phyloP scores from a whole-genome alignment of 2,329 filamentous ascomycete species.

The Davidsoniella eucalypti region DNA sequence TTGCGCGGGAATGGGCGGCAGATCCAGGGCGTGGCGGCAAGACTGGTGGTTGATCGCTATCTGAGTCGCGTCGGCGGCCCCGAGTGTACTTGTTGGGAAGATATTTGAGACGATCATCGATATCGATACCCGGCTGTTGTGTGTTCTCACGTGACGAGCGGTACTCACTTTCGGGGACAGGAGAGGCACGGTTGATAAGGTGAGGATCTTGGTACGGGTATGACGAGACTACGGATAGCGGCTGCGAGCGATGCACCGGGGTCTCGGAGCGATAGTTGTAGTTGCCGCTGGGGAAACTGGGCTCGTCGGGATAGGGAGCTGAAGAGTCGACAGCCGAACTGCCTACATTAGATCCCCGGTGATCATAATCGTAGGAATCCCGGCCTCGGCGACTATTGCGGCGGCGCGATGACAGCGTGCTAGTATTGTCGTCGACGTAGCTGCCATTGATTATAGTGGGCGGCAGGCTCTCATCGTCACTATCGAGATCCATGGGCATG shows the following conservation, averaged over 20 bases:
- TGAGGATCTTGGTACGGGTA: background rate
- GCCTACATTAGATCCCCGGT: too few relatives aligned
- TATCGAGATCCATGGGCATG: constrained; percentile 9
- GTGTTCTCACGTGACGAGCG: background rate
- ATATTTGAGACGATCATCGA: constrained; percentile 26
- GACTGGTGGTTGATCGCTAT: background rate
- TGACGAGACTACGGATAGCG: too few relatives aligned
- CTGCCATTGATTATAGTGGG: constrained; percentile 7
- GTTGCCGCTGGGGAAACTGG: constrained; percentile 1
- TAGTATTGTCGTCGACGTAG: constrained; percentile 7
- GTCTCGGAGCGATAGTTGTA: background rate
- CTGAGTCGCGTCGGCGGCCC: background rate
- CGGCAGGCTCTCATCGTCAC: constrained; percentile 9
- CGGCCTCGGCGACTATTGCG: background rate
- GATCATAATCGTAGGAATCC: too few relatives aligned
- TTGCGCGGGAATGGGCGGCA: constrained; percentile 1
- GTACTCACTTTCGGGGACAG: constrained; percentile 2
- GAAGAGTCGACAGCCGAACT: background rate
- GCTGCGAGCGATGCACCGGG: too few relatives aligned
- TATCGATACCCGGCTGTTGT: background rate
- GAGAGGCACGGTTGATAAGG: constrained; percentile 1
- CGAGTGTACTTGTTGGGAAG: constrained; percentile 32
- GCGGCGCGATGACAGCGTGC: constrained; percentile 3
- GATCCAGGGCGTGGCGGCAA: constrained; percentile 14
- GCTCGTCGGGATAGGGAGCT: constrained; percentile 10